Evolutionary conservation across 495 filamentous ascomycete species (phyloP).

Genomic region (Saxophila tyrrhenica): DNA sequence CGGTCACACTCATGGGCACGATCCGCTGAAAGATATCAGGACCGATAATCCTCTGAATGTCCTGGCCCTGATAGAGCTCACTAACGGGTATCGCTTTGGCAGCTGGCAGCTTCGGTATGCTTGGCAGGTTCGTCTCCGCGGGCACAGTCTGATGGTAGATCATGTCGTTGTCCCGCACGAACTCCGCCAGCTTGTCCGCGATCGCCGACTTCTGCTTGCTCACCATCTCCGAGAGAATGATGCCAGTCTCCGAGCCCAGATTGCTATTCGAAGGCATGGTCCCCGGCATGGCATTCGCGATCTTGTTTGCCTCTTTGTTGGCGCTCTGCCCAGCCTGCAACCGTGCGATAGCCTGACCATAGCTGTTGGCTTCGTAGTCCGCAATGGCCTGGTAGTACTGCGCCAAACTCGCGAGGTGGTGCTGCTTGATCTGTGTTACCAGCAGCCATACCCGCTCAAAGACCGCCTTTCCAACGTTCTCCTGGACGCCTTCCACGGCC

Average conservation of each 20-base stretch:
- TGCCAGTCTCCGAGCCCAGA: slow-evolving; percentile 65
- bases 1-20: slow-evolving; percentile 90
- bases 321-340: slow-evolving; percentile 69
- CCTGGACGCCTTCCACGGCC: slow-evolving; percentile 77
- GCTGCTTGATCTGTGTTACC: slow-evolving; percentile 76
- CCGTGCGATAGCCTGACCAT: slow-evolving; percentile 77
- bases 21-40: slow-evolving; percentile 96
- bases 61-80: slow-evolving; percentile 91
- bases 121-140: slow-evolving; percentile 63
- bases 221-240: slow-evolving; percentile 61
- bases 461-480: slow-evolving; percentile 79
- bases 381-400: slow-evolving; percentile 91
- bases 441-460: slow-evolving; percentile 95
- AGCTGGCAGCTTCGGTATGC: slow-evolving; percentile 82
- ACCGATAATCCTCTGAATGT: slow-evolving; percentile 92
- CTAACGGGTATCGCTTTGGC: slow-evolving; percentile 98
- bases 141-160: slow-evolving; percentile 94
- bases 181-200: slow-evolving; percentile 62
- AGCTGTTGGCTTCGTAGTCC: slow-evolving; percentile 76
- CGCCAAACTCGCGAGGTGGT: slow-evolving; percentile 71
- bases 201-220: slow-evolving; percentile 71
- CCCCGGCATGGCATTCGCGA: slow-evolving; percentile 70
- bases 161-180: slow-evolving; percentile 91
- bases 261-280: slow-evolving; percentile 73
- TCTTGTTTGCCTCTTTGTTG: slow-evolving; percentile 60